Evolutionary conservation across 1,284 basidiomycete species (phyloP), one percentile per base, ranked within the genome.

Genomic region (Phlebopus sp.): DNA sequence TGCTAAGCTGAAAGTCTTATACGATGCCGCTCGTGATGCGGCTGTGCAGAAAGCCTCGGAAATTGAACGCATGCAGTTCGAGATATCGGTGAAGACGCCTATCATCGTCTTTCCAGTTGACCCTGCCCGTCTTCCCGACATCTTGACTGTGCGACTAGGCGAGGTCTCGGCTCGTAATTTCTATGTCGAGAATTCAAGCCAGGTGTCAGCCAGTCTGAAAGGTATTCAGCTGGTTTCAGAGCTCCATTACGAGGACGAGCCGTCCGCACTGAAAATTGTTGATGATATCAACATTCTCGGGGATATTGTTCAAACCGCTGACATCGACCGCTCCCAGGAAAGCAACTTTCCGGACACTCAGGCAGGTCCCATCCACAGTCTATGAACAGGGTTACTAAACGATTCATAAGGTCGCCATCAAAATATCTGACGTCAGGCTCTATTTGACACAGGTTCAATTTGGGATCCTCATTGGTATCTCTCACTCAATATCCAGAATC

Each of bases 401-500:
- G 14, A 11, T 9, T n/a, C 19, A 49, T 31, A 36, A 93, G 91
- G 70, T 92, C 48, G 63, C 74, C 4, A 71, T 94, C 42, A 81
- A 81, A 53, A 85, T 98, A 62, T 94, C 95, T 1, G 94, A 98
- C 60, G 84, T 99, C 63, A 89, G 88, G 58, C 73, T 99, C 52
- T 82, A 90, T 55, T 72, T 99, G 47, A 97, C 95, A 1, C 89
- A 98, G 64, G 71, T 78, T n/a, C 97, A 99, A 68, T 98, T 97
- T 64, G 72, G 76, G 37, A 75, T 92, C 38, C 69, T 97, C 25
- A 78, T 97, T 56, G 72, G 71, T 21, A 69, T 99, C 1, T 77
- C 81, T 0, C 79, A 82, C 57, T 82, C 89, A 1, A 82, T 98
- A 40, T 90, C 92, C 5, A 76, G 81, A 38, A 83, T 93, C 15